A percentile compares a stretch with the other conserved stretches of the same genome.
Evolutionary conservation across 129 eudicot species (phyloP).

Genomic region (Pittosporum tobira): DNA sequence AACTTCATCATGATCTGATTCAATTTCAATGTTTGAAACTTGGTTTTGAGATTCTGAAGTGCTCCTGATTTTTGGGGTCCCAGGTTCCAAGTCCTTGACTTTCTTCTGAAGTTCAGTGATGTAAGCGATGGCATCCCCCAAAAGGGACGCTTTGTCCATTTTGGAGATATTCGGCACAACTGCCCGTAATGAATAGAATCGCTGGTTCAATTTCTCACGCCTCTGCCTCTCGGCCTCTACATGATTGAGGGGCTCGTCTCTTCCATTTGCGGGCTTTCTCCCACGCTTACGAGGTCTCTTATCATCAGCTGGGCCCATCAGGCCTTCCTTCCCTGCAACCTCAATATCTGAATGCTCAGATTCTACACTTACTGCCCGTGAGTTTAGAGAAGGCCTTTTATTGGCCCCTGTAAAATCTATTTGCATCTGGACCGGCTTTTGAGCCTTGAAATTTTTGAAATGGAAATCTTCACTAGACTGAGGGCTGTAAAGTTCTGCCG

Average conservation of each 20-base stretch:
- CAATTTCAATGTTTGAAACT: constrained; percentile 38
- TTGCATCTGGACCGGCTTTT: constrained; percentile 42
- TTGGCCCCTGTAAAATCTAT: constrained; percentile 66
- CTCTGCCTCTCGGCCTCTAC: constrained; percentile 89
- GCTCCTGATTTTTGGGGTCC: constrained; percentile 20
- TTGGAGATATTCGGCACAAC: constrained; percentile 88
- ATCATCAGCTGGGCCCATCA: constrained; percentile 28
- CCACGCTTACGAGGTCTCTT: constrained; percentile 75
- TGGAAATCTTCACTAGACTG: constrained; percentile 32
- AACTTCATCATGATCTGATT: constrained; percentile 36
- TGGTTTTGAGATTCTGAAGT: constrained; percentile 8
- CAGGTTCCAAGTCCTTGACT: constrained; percentile 61
- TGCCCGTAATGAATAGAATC: constrained; percentile 76
- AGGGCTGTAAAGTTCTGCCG: constrained; percentile 23
- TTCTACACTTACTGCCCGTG: constrained; percentile 37
- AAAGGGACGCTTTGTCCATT: constrained; percentile 89
- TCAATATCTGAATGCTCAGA: constrained; percentile 63
- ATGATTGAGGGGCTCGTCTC: constrained; percentile 82
- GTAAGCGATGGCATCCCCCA: constrained; percentile 89
- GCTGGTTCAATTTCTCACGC: constrained; percentile 78
- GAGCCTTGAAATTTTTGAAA: constrained; percentile 19
- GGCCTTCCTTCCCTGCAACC: constrained; percentile 32
- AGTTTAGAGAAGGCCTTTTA: constrained; percentile 21
- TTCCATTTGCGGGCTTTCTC: constrained; percentile 87
- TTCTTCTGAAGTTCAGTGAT: constrained; percentile 82